phyloP scores from a whole-genome alignment of 768 basidiomycete genomes.

The Boletellus sp. region DNA sequence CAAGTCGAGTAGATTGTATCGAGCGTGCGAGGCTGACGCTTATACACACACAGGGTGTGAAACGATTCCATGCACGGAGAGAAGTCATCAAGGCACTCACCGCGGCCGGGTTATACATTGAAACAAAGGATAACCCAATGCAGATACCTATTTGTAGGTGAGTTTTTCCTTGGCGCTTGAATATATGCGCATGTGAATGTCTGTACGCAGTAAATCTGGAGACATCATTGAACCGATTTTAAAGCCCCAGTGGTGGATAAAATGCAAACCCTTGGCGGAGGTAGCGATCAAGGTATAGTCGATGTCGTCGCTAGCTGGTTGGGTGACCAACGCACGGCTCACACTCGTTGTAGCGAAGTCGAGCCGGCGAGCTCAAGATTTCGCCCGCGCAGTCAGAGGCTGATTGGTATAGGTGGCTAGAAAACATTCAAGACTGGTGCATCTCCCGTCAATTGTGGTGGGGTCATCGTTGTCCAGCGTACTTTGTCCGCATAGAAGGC shows the following conservation, averaged over 20 bases:
- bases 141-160: conserved; percentile 90
- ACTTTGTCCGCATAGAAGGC: conserved; percentile 85
- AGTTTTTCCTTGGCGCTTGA: conserved; percentile 3
- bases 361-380: conserved; percentile 82
- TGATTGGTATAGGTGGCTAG: conserved; percentile 97
- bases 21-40: not conserved
- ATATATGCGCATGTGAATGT: conserved; percentile 1
- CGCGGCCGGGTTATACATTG: conserved; percentile 80
- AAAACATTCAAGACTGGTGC: conserved; percentile 97
- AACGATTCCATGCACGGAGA: conserved; percentile 89
- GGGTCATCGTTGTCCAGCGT: conserved; percentile 96
- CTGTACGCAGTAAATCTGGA: conserved; percentile 74
- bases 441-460: conserved; percentile 99
- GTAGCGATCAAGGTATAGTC: conserved; percentile 74
- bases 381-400: conserved; percentile 81
- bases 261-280: conserved; percentile 85
- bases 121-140: conserved; percentile 97
- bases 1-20: conserved; percentile 19
- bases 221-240: conserved; percentile 93
- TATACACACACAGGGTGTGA: conserved; percentile 68
- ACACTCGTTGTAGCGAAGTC: conserved; percentile 60
- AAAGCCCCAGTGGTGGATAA: conserved; percentile 99
- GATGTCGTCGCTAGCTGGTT: not conserved
- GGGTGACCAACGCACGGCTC: not conserved
- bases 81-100: conserved; percentile 81